Evolutionary conservation across 371 early-diverging fungal genomes (phyloP), one percentile per base, ranked within the genome.

Genomic region (Pancytospora epiphaga): DNA sequence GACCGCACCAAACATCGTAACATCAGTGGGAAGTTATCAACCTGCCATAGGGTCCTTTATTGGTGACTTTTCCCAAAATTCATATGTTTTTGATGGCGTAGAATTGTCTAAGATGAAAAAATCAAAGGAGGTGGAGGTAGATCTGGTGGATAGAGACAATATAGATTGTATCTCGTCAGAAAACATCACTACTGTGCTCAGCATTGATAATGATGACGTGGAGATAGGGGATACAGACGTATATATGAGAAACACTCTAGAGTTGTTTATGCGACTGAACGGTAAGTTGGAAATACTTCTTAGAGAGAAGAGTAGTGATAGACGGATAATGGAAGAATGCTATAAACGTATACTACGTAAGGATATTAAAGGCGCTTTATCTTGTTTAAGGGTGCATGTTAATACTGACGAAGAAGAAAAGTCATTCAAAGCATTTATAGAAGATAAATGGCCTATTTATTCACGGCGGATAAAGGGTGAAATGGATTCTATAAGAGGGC

Each of bases 221-320:
- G 47, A 43, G 47, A 43, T 22, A 22, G 15, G 47, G 15, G 47
- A 43, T 22, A 22, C 15, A 15, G 56, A 65, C 25, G 64, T 69
- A 1, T 69, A 69, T 33, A 57, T 69, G 49, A 25, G n/a, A 3
- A 19, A 60, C 6, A 52, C 57, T 18, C 2, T 69, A 2, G 62
- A 58, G 2, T 47, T 60, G 3, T 60, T 62, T 40, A 22, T 40
- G 54, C n/a, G 25, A 15, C 32, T 69, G 2, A 69, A 50, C 54
- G 9, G 3, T 3, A 69, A 69, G 22, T 3, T 69, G 3, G 49
- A 30, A 2, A 2, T 6, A 15, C 50, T 69, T 3, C 12, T 6
- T 30, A 67, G 18, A 29, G 25, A 33, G 1, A 69, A 34, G 33
- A 12, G 30, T 4, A 25, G 27, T 30, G 62, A 69, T 4, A 30